Conservation (phyloP, 306 rosid genomes). For the Hylodesmum podocarpum region DNA sequence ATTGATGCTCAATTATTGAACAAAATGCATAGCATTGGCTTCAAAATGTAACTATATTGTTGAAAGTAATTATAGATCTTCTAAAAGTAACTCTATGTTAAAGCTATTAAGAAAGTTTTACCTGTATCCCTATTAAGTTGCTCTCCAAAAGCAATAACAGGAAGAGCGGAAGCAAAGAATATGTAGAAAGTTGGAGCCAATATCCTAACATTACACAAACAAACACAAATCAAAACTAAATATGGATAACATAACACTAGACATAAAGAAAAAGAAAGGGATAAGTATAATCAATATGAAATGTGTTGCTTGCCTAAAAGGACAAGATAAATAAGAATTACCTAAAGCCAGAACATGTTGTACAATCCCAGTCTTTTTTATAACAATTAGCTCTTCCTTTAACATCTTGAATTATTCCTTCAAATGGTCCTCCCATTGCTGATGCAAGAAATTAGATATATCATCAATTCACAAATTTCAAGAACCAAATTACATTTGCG, state of each 20-base stretch:
- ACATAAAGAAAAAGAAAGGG: background rate
- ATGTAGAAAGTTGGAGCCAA: constrained; percentile 79
- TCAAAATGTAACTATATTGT: background rate
- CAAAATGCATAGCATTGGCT: background rate
- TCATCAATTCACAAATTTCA: background rate
- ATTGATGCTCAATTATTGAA: background rate
- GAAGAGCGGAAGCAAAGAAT: constrained; percentile 78
- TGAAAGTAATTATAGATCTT: background rate
- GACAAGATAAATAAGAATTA: constrained; percentile 5
- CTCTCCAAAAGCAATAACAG: constrained; percentile 82
- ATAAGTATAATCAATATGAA: background rate
- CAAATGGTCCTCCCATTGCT: constrained; percentile 53
- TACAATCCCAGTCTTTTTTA: constrained; percentile 60
- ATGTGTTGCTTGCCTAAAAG: background rate
- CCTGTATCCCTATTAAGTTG: constrained; percentile 73
- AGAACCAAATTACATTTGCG: background rate
- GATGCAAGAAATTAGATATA: constrained; percentile 19
- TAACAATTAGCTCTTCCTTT: constrained; percentile 67
- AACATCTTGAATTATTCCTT: constrained; percentile 56
- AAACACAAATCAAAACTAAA: background rate
- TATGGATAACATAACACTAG: background rate
- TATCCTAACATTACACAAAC: constrained; percentile 41
- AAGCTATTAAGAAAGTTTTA: background rate
- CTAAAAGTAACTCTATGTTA: background rate
- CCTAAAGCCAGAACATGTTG: constrained; percentile 52